Evolutionary conservation across 2,329 filamentous ascomycete genomes (phyloP), one percentile per base, ranked within the genome.

Genomic region (Cladosporium sp.): DNA sequence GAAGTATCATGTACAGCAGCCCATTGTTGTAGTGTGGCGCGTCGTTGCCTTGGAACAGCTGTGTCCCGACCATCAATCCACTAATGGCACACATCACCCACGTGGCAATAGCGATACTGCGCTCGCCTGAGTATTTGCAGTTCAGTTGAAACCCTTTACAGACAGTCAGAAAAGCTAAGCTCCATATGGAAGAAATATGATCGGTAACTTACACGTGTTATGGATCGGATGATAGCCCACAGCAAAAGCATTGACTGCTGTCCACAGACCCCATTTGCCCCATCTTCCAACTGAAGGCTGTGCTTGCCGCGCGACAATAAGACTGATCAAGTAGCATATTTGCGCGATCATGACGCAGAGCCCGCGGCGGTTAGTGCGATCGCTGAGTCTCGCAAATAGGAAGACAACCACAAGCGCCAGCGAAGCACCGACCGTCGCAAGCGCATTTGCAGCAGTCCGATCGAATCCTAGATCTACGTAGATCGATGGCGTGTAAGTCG

Each of bases 151-250:
- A 17, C 51, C 51, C 51, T 55, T 4, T 8, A 4, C 4, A 25
- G 6, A 19, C 11, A 17, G 51, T 30, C 8, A 54, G 36, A 14
- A 36, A 25, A 4, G 7, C 8, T 8, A 9, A 12, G 11, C 30
- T 11, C 9, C 15, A 25, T 5, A 11, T 1, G 34, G 19, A 3
- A 5, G 0, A 5, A 14, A 64, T 82, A 78, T 17, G 80, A 19
- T 11, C 8, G 14, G 15, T 11, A 8, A 55, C 39, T 43, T 70
- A 80, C 80, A 83, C 0, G 78, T 74, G 66, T 82, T 83, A 57
- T 82, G 79, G 0, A 80, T 73, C 0, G 80, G 80, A 65, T 83
- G 80, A 61, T 82, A 83, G 0, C 80, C 78, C 8, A 82, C 80
- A 0, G 80, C 78, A 38, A 82, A 75, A 1, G 70, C 70, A 65